Percentiles rank a stretch among this genome's conserved stretches.
phyloP scores from a whole-genome alignment of 805 yeast genomes.

The Kluyveromyces wickerhamii region DNA sequence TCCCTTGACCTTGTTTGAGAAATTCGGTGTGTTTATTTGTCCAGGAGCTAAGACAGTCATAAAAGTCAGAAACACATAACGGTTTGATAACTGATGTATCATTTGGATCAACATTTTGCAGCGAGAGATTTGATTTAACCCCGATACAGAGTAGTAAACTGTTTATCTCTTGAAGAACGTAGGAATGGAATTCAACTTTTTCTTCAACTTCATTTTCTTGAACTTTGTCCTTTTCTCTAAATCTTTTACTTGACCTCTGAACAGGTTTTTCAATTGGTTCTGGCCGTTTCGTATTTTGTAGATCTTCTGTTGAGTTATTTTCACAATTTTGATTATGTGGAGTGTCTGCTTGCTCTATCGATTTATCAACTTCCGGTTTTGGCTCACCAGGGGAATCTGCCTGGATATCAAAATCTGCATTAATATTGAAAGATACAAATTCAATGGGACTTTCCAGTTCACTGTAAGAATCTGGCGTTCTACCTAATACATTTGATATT shows the following conservation, averaged over 20 bases:
- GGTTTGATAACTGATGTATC: constrained; percentile 2
- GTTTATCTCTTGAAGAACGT: constrained; percentile 16
- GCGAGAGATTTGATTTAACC: constrained; percentile 1
- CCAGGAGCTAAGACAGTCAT: constrained; percentile 32
- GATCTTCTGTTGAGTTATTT: no score
- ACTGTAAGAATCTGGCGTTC: constrained; percentile 43
- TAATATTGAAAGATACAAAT: constrained; percentile 29
- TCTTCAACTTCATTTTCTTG: constrained; percentile 9
- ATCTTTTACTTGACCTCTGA: constrained; percentile 36
- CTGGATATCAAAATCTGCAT: constrained; percentile 15
- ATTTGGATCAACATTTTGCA: constrained; percentile 8
- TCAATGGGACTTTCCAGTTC: constrained; percentile 44
- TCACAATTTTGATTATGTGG: no score
- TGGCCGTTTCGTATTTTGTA: not conserved
- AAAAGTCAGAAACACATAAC: constrained; percentile 23
- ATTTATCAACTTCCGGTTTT: no score
- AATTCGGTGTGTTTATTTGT: constrained; percentile 27
- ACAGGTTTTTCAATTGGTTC: constrained; percentile 14
- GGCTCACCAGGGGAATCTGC: constrained; percentile 12
- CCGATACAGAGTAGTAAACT: constrained; percentile 5
- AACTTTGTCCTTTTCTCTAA: constrained; percentile 27
- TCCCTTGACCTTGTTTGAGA: constrained; percentile 15
- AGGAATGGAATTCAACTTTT: constrained; percentile 10
- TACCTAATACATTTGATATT: constrained; percentile 23
- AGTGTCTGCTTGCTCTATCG: constrained; percentile 15